These are phyloP conservation scores for Melanogaster broomeanus DNA, from an alignment of 768 basidiomycete species.

Conservation along the genomic window DNA sequence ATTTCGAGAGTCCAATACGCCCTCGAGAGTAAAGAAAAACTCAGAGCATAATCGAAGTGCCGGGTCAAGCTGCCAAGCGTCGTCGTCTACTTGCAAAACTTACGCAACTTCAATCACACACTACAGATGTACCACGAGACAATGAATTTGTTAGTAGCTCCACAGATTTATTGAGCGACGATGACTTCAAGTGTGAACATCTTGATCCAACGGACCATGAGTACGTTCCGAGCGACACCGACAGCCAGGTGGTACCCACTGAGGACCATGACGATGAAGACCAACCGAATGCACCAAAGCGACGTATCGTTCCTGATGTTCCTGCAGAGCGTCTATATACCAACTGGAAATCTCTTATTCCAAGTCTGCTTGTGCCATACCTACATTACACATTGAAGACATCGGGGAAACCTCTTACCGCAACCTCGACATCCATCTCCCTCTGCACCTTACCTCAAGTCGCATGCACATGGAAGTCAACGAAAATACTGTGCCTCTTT, in stretches of 20 bases:
- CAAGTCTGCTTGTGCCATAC: not conserved
- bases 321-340: not conserved
- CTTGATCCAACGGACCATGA: not conserved
- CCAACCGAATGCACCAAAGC: not conserved
- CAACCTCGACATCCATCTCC: not conserved
- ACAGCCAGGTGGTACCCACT: not conserved
- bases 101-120: not conserved
- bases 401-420: not conserved
- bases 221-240: not conserved
- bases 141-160: not conserved
- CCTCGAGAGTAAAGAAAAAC: slow-evolving; percentile 12
- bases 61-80: not conserved
- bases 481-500: not conserved
- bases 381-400: not conserved
- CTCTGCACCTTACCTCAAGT: not conserved
- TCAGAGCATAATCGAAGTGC: not conserved
- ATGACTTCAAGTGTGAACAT: not conserved
- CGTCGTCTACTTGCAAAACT: not conserved
- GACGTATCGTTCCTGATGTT: not conserved
- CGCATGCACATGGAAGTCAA: not conserved
- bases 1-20: slow-evolving; percentile 22
- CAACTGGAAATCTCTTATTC: slow-evolving; percentile 4
- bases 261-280: not conserved
- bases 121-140: not conserved
- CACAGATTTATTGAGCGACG: not conserved